phyloP scores from a whole-genome alignment of 208 protist species.

The Acanthamoeba castellanii region DNA sequence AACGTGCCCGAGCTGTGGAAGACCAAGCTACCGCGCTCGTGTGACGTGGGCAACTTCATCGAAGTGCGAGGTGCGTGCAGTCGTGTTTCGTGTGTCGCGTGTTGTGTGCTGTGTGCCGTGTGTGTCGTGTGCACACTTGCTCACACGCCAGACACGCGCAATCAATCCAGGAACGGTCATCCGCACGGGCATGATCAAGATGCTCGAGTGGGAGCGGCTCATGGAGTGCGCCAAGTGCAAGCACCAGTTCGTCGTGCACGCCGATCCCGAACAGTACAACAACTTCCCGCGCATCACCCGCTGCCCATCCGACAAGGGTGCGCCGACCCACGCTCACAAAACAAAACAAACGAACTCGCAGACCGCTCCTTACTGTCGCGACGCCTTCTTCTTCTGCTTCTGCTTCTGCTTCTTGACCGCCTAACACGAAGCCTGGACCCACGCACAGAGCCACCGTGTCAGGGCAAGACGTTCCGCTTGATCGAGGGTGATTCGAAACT shows the following conservation, averaged over 20 bases:
- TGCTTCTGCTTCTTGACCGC: background rate
- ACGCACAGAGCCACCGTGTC: constrained; percentile 73
- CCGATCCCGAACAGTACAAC: constrained; percentile 83
- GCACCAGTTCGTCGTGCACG: constrained; percentile 70
- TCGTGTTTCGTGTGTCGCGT: constrained; percentile 80
- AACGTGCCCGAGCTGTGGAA: constrained; percentile 65
- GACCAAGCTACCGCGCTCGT: constrained; percentile 77
- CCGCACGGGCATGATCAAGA: constrained; percentile 81
- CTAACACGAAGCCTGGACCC: background rate
- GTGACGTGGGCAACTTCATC: constrained; percentile 82
- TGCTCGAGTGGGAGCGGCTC: constrained; percentile 82
- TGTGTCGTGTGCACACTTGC: too few species aligned
- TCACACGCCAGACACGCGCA: background rate
- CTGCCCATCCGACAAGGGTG: constrained; percentile 67
- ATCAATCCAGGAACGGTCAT: constrained; percentile 86
- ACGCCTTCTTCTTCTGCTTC: background rate
- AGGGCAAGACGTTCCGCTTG: constrained; percentile 69
- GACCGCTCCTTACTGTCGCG: too few species aligned
- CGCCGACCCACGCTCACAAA: background rate
- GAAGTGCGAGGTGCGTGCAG: constrained; percentile 60
- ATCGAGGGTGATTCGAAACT: constrained; percentile 75
- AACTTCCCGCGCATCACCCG: constrained; percentile 72
- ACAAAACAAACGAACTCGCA: constrained; percentile 57
- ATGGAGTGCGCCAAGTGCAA: constrained; percentile 87
- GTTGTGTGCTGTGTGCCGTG: background rate